Conservation (phyloP, 805 yeast genomes). For the Candida gorgasii region DNA sequence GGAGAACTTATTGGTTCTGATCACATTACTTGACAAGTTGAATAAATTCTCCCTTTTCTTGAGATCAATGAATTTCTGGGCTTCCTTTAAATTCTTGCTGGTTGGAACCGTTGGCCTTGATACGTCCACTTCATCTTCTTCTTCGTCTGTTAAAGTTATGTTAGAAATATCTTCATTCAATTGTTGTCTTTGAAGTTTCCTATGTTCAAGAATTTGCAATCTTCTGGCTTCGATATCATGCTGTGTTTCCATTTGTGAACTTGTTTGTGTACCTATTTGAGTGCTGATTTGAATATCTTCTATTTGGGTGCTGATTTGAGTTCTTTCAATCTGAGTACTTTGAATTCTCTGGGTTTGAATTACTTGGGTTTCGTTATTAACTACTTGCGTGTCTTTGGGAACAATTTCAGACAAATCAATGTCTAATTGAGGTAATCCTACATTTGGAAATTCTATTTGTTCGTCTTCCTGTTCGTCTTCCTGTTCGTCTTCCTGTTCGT, state of each 20-base stretch:
- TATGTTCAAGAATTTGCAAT: constrained; percentile 1
- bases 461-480: background rate
- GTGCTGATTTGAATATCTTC: background rate
- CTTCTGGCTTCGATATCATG: background rate
- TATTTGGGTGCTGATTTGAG: background rate
- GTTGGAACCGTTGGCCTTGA: constrained; percentile 20
- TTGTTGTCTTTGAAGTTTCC: constrained; percentile 6
- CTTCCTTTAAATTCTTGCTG: constrained; percentile 29
- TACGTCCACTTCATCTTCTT: constrained; percentile 31
- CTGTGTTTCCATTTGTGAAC: no score
- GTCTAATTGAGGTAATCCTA: constrained; percentile 34
- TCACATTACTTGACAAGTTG: constrained; percentile 2
- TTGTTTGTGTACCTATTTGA: background rate
- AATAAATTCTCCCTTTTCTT: constrained; percentile 31
- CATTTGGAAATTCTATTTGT: background rate
- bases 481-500: background rate
- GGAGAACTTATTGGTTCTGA: constrained; percentile 25
- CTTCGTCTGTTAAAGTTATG: constrained; percentile 41
- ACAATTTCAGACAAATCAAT: constrained; percentile 19
- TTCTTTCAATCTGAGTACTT: constrained; percentile 2
- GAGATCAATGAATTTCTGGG: constrained; percentile 33
- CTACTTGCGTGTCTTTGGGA: constrained; percentile 7
- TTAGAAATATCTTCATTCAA: constrained; percentile 26
- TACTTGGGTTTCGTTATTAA: constrained; percentile 8
- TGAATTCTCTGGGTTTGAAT: background rate